phyloP scores from a whole-genome alignment of 2,329 filamentous ascomycete species.

The Talaromyces sp. region DNA sequence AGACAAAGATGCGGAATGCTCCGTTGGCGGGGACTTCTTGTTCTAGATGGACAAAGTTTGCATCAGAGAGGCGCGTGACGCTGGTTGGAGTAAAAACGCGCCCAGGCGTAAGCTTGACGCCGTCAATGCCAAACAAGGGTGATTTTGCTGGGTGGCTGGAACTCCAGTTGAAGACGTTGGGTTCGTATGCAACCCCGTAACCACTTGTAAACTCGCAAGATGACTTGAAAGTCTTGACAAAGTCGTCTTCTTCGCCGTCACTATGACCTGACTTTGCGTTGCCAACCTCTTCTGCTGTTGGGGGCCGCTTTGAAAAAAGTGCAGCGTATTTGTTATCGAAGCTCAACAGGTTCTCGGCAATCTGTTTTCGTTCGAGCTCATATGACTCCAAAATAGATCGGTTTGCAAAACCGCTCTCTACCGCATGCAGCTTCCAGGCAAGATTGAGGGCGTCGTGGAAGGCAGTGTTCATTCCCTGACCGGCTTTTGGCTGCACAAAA shows the following conservation, averaged over 20 bases:
- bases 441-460: slow-evolving; percentile 71
- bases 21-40: slow-evolving; percentile 87
- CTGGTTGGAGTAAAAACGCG: slow-evolving; percentile 72
- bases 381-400: slow-evolving; percentile 77
- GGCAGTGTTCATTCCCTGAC: slow-evolving; percentile 61
- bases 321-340: slow-evolving; percentile 90
- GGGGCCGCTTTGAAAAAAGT: slow-evolving; percentile 75
- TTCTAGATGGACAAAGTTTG: slow-evolving; percentile 85
- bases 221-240: slow-evolving; percentile 86
- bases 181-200: slow-evolving; percentile 80
- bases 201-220: slow-evolving; percentile 89
- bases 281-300: slow-evolving; percentile 67
- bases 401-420: slow-evolving; percentile 75
- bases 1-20: slow-evolving; percentile 80
- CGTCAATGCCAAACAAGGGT: slow-evolving; percentile 61
- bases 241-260: slow-evolving; percentile 57
- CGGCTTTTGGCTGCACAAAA: slow-evolving; percentile 51
- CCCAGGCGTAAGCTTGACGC: slow-evolving; percentile 66
- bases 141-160: slow-evolving; percentile 67
- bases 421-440: slow-evolving; percentile 93
- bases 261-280: slow-evolving; percentile 51
- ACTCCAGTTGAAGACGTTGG: slow-evolving; percentile 83
- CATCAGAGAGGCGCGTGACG: slow-evolving; percentile 81
- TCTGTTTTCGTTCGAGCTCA: slow-evolving; percentile 76
- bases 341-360: slow-evolving; percentile 76